These are phyloP conservation scores for Chalaropsis ovoidea DNA, from an alignment of 2,329 filamentous ascomycete species.

Conservation along the genomic window DNA sequence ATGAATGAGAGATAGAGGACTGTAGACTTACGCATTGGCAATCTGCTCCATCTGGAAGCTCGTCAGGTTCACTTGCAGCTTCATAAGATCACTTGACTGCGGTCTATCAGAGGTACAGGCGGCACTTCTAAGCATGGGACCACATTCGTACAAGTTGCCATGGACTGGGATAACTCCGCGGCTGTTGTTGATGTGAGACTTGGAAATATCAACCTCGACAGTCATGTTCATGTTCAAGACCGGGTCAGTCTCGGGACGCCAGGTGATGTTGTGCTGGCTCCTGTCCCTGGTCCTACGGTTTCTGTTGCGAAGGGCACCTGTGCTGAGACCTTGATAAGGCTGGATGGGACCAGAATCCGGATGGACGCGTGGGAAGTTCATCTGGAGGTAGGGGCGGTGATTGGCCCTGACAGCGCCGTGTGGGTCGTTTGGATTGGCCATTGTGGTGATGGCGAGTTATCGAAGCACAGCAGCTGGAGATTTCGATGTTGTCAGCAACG, in stretches of 20 bases:
- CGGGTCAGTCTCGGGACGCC: neutral
- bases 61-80: conserved; percentile 41
- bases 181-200: neutral
- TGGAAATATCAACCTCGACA: neutral
- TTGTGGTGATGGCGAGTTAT: too few relatives aligned
- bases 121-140: too few relatives aligned
- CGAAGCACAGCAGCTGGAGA: too few relatives aligned
- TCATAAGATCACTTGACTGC: conserved; percentile 28
- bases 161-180: neutral
- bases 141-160: neutral
- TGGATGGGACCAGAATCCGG: too few relatives aligned
- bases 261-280: conserved; percentile 1
- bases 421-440: too few relatives aligned
- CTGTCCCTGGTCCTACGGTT: neutral
- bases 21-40: conserved; percentile 36
- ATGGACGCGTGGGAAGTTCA: too few relatives aligned
- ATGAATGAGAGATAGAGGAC: neutral
- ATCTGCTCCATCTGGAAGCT: conserved; percentile 42
- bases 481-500: too few relatives aligned
- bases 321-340: too few relatives aligned
- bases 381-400: too few relatives aligned
- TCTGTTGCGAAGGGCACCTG: too few relatives aligned
- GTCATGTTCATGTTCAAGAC: neutral
- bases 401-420: too few relatives aligned
- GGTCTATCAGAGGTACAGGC: too few relatives aligned